phyloP scores from a whole-genome alignment of 2,329 filamentous ascomycete species.

The Ophioceras dolichostomum region DNA sequence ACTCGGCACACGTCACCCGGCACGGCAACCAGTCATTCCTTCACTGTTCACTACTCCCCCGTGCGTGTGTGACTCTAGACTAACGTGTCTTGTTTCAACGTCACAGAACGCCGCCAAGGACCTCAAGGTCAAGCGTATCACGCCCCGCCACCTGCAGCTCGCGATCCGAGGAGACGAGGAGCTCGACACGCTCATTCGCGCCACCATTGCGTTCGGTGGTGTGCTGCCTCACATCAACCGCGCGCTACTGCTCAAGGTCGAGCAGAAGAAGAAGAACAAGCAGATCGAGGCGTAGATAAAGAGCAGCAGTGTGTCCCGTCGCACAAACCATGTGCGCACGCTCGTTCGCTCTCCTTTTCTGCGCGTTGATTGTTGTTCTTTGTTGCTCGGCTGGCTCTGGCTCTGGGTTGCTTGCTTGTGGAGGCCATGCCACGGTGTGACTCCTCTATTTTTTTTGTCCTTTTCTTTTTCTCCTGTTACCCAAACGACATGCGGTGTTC shows the following conservation, averaged over 20 bases:
- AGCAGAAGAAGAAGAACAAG: slow-evolving; percentile 27
- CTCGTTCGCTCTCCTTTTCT: neutral
- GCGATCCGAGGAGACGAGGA: slow-evolving; percentile 99
- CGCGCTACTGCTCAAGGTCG: slow-evolving; percentile 54
- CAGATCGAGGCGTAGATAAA: slow-evolving; percentile 20
- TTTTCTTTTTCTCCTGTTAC: neutral
- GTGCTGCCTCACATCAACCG: slow-evolving; percentile 98
- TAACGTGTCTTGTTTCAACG: neutral
- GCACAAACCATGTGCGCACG: no score
- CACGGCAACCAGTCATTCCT: no score
- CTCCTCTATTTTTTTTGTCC: neutral
- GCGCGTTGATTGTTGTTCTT: neutral
- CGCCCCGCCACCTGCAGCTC: slow-evolving; percentile 95
- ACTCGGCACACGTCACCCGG: no score
- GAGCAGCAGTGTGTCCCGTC: no score
- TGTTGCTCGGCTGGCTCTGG: neutral
- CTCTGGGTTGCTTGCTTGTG: neutral
- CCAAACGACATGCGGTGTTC: no score
- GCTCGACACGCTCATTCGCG: slow-evolving; percentile 96
- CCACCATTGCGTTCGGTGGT: slow-evolving; percentile 96
- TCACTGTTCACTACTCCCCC: no score
- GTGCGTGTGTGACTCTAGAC: neutral
- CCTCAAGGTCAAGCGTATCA: slow-evolving; percentile 99
- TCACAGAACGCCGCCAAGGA: slow-evolving; percentile 81
- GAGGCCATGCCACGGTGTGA: no score